Base-by-base conservation (phyloP, 2,329 filamentous ascomycete species). In the Colletotrichum kahawae region DNA sequence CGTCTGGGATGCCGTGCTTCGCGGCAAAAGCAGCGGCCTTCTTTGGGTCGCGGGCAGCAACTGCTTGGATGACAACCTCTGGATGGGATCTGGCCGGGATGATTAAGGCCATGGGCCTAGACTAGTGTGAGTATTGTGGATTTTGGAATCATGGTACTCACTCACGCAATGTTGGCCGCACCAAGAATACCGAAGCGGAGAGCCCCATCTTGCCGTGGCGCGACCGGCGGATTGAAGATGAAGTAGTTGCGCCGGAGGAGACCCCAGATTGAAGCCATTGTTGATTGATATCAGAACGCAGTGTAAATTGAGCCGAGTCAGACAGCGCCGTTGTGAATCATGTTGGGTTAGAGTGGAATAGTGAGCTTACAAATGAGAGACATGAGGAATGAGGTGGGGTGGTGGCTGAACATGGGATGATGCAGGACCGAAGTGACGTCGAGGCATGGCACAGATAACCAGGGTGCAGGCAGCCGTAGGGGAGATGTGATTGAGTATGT, bases 61-160 rank as follows among this genome's bases (percentile, higher is more conserved):
- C 85, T 6, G 86, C 88, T 10, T 87, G 84, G 14, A 92, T 75
- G 14, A 90, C 82, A 16, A 91, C 87, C 51, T 90, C 88, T 0
- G 89, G 83, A 77, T 92, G 90, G 4, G 84, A 85, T 75, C 84
- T 87, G 16, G 90, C 89, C 0, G 90, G 89, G 4, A 74, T 79
- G 43, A 91, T 86, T 21, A 90, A 77, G 14, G 85, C 84, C 18
- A 81, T 67, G 0, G 86, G 85, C 10, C 84, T 87, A 74, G 18
- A 21, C 8, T 60, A 77, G 12, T 62, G 34, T 33, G 5, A 66
- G 12, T n/a, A 48, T 7, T 21, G n/a, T 51, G 43, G 43, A 21
- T 51, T 21, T 36, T 27, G 8, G 31, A 5, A 51, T 51, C 43
- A 51, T 29, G 9, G 4, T 59, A 64, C 13, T 10, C 5, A 80